These are phyloP conservation scores for Candida khao-thaluensis DNA, from an alignment of 805 yeast genomes.

Conservation along the genomic window DNA sequence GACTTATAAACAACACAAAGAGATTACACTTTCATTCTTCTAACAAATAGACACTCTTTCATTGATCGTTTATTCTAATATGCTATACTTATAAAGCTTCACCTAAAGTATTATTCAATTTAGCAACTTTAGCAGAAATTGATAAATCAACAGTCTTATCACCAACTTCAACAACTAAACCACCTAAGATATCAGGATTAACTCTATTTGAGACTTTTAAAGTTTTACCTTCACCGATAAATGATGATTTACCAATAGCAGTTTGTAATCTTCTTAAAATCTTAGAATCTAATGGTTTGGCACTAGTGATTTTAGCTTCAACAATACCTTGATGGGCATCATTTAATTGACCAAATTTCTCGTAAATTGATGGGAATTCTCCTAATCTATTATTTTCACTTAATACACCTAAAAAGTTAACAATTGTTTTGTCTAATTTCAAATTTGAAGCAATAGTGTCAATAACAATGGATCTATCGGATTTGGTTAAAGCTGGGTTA, in stretches of 20 bases:
- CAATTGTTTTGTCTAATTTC: slow-evolving; percentile 63
- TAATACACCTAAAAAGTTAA: slow-evolving; percentile 78
- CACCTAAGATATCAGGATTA: slow-evolving; percentile 91
- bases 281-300: slow-evolving; percentile 79
- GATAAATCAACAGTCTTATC: slow-evolving; percentile 96
- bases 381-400: slow-evolving; percentile 93
- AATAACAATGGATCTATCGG: slow-evolving; percentile 72
- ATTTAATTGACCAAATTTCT: slow-evolving; percentile 72
- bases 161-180: slow-evolving; percentile 92
- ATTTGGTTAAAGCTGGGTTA: slow-evolving; percentile 81
- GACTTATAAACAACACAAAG: too few species aligned
- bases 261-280: slow-evolving; percentile 73
- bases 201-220: slow-evolving; percentile 80
- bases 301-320: slow-evolving; percentile 90
- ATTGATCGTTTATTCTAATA: slow-evolving; percentile 1
- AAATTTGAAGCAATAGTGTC: slow-evolving; percentile 50
- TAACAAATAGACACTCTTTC: background rate
- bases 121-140: slow-evolving; percentile 77
- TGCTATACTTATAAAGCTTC: slow-evolving; percentile 64
- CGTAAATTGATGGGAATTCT: slow-evolving; percentile 61
- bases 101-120: slow-evolving; percentile 81
- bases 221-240: slow-evolving; percentile 83
- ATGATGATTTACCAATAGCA: slow-evolving; percentile 72
- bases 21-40: too few species aligned
- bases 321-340: slow-evolving; percentile 91